These are phyloP conservation scores for Acidiella bohemica DNA, from an alignment of 495 filamentous ascomycete species.

Conservation along the genomic window DNA sequence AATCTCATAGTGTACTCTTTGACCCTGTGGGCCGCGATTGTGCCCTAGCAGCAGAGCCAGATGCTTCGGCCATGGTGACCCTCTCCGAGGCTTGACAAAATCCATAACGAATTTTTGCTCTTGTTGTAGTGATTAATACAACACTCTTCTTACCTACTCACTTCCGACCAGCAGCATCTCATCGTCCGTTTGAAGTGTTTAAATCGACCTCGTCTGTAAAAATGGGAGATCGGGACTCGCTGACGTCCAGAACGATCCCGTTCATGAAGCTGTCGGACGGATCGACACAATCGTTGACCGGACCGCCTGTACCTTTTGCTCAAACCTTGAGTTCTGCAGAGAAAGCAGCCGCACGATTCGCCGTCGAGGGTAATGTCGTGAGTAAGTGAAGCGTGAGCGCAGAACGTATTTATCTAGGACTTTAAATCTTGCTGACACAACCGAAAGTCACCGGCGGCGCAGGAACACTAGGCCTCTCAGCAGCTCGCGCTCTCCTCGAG, in stretches of 20 bases:
- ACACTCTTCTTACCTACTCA: too few relatives aligned
- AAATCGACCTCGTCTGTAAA: too few relatives aligned
- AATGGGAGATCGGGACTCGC: slow-evolving; percentile 20
- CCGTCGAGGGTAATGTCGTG: slow-evolving; percentile 50
- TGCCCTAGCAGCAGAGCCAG: too few relatives aligned
- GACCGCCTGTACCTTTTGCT: slow-evolving; percentile 30
- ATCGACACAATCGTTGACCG: slow-evolving; percentile 35
- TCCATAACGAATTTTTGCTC: too few relatives aligned
- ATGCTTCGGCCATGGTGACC: too few relatives aligned
- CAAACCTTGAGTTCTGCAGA: slow-evolving; percentile 32
- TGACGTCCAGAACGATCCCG: slow-evolving; percentile 34
- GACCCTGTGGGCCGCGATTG: too few relatives aligned
- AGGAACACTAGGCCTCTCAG: slow-evolving; percentile 49
- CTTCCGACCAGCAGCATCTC: too few relatives aligned
- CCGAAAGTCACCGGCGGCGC: slow-evolving; percentile 50
- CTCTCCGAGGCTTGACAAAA: too few relatives aligned
- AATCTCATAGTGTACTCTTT: too few relatives aligned
- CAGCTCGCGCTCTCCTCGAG: slow-evolving; percentile 53
- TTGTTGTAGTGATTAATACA: too few relatives aligned
- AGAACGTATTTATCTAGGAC: not conserved
- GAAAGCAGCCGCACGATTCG: slow-evolving; percentile 44
- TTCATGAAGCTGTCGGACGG: slow-evolving; percentile 45
- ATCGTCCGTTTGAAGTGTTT: too few relatives aligned
- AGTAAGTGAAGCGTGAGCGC: slow-evolving; percentile 23
- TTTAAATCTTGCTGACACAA: slow-evolving; percentile 6